Evolutionary conservation across 176 grass and related monocot species (phyloP).

Genomic region (Oryza glumipatula): DNA sequence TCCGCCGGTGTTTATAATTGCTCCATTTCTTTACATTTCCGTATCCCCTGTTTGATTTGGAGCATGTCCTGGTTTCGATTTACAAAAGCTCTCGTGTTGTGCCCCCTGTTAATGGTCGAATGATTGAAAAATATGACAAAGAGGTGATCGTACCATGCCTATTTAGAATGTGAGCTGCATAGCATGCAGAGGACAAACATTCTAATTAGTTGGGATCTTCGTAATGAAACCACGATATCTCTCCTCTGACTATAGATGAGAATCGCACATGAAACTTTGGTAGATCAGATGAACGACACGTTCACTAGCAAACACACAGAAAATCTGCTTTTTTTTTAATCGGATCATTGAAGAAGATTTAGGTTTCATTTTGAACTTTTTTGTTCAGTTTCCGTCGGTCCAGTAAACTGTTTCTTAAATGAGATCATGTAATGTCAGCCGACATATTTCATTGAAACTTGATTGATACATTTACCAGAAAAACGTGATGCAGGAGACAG

Average conservation of each 20-base stretch:
- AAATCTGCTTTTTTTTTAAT: background rate
- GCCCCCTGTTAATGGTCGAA: background rate
- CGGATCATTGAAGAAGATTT: background rate
- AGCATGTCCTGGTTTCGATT: background rate
- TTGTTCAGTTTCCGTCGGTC: background rate
- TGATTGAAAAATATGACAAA: constrained; percentile 3
- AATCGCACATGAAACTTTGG: constrained; percentile 25
- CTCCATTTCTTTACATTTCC: background rate
- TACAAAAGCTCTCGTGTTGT: background rate
- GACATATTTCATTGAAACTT: background rate
- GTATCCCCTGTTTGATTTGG: background rate
- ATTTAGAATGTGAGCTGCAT: constrained; percentile 33
- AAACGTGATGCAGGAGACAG: background rate
- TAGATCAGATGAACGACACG: background rate
- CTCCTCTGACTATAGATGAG: background rate
- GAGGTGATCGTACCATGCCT: too few species aligned
- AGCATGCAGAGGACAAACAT: constrained; percentile 38
- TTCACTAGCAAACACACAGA: background rate
- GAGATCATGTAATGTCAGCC: background rate
- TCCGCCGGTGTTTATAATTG: background rate
- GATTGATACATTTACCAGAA: background rate
- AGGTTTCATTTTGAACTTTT: background rate
- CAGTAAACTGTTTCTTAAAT: background rate
- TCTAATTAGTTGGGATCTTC: constrained; percentile 19
- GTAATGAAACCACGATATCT: background rate